Evolutionary conservation across 1,139 yeast genomes (phyloP).

Genomic region (Entelexis paramagnoliae): DNA sequence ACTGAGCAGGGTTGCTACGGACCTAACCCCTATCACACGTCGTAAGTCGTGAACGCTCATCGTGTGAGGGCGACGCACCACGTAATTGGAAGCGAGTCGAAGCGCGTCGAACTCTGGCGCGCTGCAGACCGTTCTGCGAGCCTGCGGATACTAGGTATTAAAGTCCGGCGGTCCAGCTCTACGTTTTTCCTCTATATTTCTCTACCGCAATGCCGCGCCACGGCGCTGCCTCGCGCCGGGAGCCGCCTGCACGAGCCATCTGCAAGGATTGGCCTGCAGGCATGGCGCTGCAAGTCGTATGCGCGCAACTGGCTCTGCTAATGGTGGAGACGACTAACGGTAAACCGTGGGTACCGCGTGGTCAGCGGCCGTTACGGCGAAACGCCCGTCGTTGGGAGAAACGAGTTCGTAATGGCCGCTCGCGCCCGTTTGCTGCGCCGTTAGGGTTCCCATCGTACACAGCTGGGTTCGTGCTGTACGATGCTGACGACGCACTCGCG

Average conservation of each 20-base stretch:
- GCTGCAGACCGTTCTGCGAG: no score
- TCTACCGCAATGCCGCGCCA: neutral
- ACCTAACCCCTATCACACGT: conserved; percentile 7
- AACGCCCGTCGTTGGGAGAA: neutral
- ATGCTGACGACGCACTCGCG: neutral
- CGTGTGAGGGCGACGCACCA: conserved; percentile 5
- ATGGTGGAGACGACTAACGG: neutral
- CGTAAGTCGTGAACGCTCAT: conserved; percentile 6
- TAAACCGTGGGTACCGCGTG: neutral
- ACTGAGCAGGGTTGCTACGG: conserved; percentile 1
- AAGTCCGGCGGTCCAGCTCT: no score
- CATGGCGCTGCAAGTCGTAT: conserved; percentile 5
- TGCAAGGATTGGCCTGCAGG: neutral
- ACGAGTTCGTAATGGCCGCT: neutral
- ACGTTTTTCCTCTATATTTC: neutral
- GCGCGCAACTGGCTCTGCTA: conserved; percentile 6
- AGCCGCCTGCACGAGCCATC: neutral
- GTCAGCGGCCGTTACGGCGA: neutral
- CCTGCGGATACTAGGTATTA: no score
- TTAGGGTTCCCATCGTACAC: neutral
- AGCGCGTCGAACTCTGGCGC: neutral
- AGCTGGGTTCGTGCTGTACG: conserved; percentile 2
- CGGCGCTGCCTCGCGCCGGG: neutral
- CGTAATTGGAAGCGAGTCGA: conserved; percentile 6
- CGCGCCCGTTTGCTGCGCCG: neutral